These are phyloP conservation scores for Ogataea pilisensis DNA, from an alignment of 805 yeast species.

Conservation along the genomic window DNA sequence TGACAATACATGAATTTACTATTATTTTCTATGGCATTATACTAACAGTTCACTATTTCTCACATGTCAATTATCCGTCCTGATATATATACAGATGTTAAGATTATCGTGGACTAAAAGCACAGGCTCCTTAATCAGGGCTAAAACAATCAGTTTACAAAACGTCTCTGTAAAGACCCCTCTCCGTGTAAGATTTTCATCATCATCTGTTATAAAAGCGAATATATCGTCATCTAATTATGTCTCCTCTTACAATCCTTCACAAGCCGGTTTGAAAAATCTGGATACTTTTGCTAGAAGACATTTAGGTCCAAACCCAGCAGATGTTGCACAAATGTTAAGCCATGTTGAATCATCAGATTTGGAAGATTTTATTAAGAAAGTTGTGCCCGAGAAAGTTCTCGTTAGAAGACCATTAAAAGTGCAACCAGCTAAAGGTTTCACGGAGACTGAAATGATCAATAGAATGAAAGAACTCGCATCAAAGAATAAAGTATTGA, in stretches of 20 bases:
- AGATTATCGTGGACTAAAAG: conserved; percentile 2
- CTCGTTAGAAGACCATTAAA: conserved; percentile 62
- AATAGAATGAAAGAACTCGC: conserved; percentile 67
- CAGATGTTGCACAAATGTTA: conserved; percentile 65
- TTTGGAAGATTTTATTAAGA: conserved; percentile 62
- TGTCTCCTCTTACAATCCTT: conserved; percentile 42
- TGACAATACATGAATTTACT: too few relatives aligned
- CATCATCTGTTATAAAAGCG: conserved; percentile 34
- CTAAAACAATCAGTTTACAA: not conserved
- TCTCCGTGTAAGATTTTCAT: conserved; percentile 9
- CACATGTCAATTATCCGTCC: not conserved
- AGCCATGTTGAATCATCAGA: conserved; percentile 57
- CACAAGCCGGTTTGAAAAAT: conserved; percentile 19
- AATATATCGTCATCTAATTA: conserved; percentile 56
- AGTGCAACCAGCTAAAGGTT: conserved; percentile 69
- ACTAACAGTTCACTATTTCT: not conserved
- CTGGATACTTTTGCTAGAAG: conserved; percentile 86
- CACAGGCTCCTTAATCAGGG: not conserved
- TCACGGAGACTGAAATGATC: conserved; percentile 76
- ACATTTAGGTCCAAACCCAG: conserved; percentile 79
- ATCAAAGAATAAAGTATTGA: conserved; percentile 63
- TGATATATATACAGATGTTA: conserved; percentile 2
- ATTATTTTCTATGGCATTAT: not conserved
- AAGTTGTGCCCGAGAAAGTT: conserved; percentile 76
- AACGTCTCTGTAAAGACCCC: not conserved